Evolutionary conservation across 129 eudicot species (phyloP).

Genomic region (Arctium lappa): DNA sequence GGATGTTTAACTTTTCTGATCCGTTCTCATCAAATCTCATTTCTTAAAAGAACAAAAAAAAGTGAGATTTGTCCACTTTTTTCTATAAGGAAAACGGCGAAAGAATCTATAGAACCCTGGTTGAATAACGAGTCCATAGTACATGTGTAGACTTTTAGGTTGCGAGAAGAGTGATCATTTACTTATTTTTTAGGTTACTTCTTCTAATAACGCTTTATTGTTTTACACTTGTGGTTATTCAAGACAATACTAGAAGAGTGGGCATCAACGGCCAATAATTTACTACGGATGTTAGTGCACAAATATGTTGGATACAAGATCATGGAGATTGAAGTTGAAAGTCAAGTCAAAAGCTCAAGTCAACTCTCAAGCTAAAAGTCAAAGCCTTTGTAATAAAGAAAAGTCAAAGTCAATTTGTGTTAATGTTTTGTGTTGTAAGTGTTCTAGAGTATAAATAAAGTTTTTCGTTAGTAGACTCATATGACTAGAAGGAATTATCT

Average conservation of each 20-base stretch:
- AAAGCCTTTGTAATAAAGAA: no score
- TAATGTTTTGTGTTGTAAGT: no score
- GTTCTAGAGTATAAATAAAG: no score
- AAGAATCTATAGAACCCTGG: background rate
- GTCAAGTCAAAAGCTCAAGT: no score
- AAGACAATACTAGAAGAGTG: background rate
- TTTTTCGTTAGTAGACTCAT: no score
- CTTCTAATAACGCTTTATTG: background rate
- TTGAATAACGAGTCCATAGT: background rate
- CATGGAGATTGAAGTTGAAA: no score
- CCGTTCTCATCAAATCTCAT: conserved; percentile 39
- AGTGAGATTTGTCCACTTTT: background rate
- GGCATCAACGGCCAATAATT: no score
- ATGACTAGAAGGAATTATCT: no score
- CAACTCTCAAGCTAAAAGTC: no score
- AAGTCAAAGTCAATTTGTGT: no score
- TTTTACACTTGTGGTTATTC: background rate
- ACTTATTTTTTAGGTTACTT: background rate
- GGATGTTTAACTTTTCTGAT: conserved; percentile 46
- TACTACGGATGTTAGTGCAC: no score
- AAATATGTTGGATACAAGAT: no score
- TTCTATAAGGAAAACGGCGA: background rate
- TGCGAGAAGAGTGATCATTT: background rate
- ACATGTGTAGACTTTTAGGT: background rate
- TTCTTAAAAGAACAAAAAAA: conserved; percentile 22